Evolutionary conservation across 1,284 basidiomycete species (phyloP).

Genomic region (Moesziomyces sp.): DNA sequence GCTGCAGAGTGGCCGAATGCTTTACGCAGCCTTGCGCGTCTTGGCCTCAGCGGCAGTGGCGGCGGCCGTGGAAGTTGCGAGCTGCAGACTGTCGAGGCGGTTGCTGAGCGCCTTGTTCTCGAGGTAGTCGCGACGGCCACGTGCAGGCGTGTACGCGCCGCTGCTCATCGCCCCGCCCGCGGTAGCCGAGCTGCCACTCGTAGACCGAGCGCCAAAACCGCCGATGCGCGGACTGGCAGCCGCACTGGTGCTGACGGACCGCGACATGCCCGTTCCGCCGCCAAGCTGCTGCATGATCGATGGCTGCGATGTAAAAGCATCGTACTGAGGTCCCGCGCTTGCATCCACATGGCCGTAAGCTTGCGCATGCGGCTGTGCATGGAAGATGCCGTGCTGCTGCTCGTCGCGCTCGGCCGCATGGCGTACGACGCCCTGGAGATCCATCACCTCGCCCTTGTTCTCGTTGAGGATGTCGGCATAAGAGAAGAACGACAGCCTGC

Average conservation of each 20-base stretch:
- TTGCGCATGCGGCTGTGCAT: constrained; percentile 5
- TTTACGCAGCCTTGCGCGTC: constrained; percentile 20
- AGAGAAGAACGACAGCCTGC: constrained; percentile 62
- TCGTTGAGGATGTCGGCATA: constrained; percentile 65
- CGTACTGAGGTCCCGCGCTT: constrained; percentile 17
- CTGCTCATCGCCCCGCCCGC: constrained; percentile 2
- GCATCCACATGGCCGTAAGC: neutral
- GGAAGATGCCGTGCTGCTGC: constrained; percentile 43
- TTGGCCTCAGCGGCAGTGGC: constrained; percentile 18
- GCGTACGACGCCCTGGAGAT: constrained; percentile 48
- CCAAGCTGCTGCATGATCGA: constrained; percentile 50
- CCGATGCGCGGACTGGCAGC: constrained; percentile 34
- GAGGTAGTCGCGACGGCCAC: constrained; percentile 34
- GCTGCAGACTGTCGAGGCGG: constrained; percentile 38
- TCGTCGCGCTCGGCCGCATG: constrained; percentile 48
- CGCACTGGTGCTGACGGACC: constrained; percentile 39
- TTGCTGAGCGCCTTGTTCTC: constrained; percentile 48
- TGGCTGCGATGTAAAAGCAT: constrained; percentile 31
- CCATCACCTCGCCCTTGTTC: constrained; percentile 55
- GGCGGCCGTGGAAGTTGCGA: constrained; percentile 17
- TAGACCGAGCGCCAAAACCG: constrained; percentile 2
- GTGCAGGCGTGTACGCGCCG: constrained; percentile 28
- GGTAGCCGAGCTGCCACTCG: constrained; percentile 8
- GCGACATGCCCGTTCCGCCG: constrained; percentile 28
- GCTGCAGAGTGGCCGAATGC: neutral